Evolutionary conservation across 495 filamentous ascomycete genomes (phyloP).

Genomic region (Tuber microsphaerosporum): DNA sequence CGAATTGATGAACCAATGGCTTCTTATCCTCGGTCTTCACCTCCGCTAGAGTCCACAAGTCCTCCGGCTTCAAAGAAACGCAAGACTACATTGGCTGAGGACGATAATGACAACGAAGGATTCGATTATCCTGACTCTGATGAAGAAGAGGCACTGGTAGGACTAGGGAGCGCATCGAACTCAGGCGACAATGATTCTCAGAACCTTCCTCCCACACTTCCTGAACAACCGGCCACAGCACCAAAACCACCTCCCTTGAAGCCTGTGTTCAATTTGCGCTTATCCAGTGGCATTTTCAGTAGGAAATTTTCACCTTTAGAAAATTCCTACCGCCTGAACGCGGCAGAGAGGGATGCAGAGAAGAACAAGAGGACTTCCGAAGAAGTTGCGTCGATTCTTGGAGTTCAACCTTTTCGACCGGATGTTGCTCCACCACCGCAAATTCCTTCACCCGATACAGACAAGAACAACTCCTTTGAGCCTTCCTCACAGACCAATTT

Average conservation of each 20-base stretch:
- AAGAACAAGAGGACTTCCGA: neutral
- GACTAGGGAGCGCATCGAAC: neutral
- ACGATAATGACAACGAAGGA: constrained; percentile 16
- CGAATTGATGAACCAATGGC: constrained; percentile 22
- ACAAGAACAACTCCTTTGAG: constrained; percentile 1
- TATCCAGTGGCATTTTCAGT: constrained; percentile 27
- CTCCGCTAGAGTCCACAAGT: constrained; percentile 8
- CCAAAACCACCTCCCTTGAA: constrained; percentile 5
- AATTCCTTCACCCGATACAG: constrained; percentile 4
- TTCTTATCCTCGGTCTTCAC: constrained; percentile 24
- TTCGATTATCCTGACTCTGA: constrained; percentile 34
- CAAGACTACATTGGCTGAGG: constrained; percentile 8
- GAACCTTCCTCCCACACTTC: neutral
- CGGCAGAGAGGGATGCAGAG: neutral
- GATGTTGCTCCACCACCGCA: constrained; percentile 13
- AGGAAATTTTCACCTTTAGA: constrained; percentile 19
- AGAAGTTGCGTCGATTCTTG: constrained; percentile 5
- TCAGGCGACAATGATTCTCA: constrained; percentile 13
- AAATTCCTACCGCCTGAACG: constrained; percentile 13
- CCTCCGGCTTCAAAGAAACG: constrained; percentile 11
- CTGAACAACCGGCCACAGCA: neutral
- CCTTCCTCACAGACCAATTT: neutral
- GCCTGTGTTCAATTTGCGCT: constrained; percentile 23
- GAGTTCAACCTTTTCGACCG: constrained; percentile 17
- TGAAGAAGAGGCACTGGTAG: constrained; percentile 16